Evolutionary conservation across 768 basidiomycete species (phyloP), one percentile per base, ranked within the genome.

Genomic region (Agrocybe pediades): DNA sequence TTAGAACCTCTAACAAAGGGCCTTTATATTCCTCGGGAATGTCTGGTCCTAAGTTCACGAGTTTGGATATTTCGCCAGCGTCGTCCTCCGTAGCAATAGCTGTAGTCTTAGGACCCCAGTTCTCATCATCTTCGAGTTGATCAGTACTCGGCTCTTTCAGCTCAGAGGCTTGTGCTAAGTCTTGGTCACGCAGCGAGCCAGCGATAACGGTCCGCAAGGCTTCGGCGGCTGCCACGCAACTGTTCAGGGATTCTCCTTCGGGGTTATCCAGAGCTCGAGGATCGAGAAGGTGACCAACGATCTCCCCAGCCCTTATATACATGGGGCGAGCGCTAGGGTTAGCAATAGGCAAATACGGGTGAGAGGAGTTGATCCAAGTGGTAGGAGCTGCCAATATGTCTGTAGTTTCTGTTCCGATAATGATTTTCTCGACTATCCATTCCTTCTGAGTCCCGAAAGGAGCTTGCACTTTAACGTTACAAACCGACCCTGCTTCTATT

Each of bases 51-150:
- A 55, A 20, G 20, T 55, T 51, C 1, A 55, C 48, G 0, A 50
- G 16, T 16, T 49, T 20, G 1, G 48, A 33, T 0, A 55, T 29
- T 3, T 54, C 47, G 5, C 47, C 36, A n/a, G n/a, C n/a, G n/a
- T n/a, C 29, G 6, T 30, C 29, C 6, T 30, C 29, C 15, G 29
- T 30, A 30, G 29, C 29, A 7, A 30, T 15, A 15, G 29, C 51
- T 0, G 51, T 41, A 16, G 46, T 53, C 17, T 57, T 57, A 19
- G 56, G 56, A 7, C 52, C 56, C 51, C 51, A 57, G 17, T 41
- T n/a, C n/a, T 47, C 45, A 33, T 57, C 56, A 2, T 40, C 41
- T 11, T 57, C 47, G 6, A 53, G 19, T 4, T 26, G 40, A 25
- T 57, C 41, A 21, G 13, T 17, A 9, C 49, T 46, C 3, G 29